Evolutionary conservation across 78 protist species (phyloP).

Genomic region (Isochrysis galbana): DNA sequence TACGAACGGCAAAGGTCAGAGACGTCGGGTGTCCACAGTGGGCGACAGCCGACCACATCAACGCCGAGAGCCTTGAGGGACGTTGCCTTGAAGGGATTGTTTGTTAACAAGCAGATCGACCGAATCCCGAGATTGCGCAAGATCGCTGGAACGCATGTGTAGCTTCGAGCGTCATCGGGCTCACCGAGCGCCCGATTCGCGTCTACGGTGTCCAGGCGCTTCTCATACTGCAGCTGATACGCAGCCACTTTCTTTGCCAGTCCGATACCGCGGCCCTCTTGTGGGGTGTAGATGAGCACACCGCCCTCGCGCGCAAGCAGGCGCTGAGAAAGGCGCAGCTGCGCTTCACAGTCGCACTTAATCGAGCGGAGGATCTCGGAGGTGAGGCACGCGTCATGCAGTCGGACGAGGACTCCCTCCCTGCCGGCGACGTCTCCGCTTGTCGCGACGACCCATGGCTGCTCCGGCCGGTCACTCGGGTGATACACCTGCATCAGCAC

Average conservation of each 20-base stretch:
- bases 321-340: neutral
- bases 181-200: slow-evolving; percentile 9
- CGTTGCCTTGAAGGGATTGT: slow-evolving; percentile 28
- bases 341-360: slow-evolving; percentile 24
- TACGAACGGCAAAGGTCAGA: neutral
- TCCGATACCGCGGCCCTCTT: slow-evolving; percentile 42
- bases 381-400: slow-evolving; percentile 30
- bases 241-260: slow-evolving; percentile 11
- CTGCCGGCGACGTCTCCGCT: neutral
- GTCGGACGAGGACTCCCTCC: neutral
- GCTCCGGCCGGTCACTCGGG: too few species aligned
- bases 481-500: too few species aligned
- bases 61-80: neutral
- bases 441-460: neutral
- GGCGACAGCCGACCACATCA: neutral
- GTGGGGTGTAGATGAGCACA: slow-evolving; percentile 1
- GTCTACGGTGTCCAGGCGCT: slow-evolving; percentile 33
- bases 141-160: neutral
- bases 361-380: slow-evolving; percentile 26
- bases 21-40: neutral
- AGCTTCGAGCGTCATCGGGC: slow-evolving; percentile 15
- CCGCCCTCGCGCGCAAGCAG: neutral
- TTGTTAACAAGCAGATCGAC: neutral
- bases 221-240: neutral
- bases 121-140: slow-evolving; percentile 7